Evolutionary conservation across 2,329 filamentous ascomycete species (phyloP), one percentile per base, ranked within the genome.

Genomic region (Cercospora citrullina): DNA sequence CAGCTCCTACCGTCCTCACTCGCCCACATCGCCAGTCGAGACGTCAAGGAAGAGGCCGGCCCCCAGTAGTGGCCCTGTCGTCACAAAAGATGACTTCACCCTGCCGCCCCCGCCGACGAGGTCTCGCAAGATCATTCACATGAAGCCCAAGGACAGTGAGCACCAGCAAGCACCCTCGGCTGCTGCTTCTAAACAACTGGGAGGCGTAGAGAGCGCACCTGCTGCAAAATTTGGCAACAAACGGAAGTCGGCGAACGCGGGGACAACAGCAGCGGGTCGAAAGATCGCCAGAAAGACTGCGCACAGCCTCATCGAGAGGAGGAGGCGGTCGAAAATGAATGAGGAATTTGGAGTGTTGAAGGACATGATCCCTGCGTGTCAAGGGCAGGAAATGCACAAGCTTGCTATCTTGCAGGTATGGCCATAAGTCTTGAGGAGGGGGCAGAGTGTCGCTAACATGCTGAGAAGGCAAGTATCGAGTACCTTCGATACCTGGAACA

Each of bases 271-370:
- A 1, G 93, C 94, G 0, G 93, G 93, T n/a, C 87, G 93, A 65
- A 98, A 97, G 83, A 96, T 95, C 73, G 94, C 95, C 5, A 87
- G 95, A 72, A 98, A 97, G 82, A 98, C 94, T 1, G 95, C 95
- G 10, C 95, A 99, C 77, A 97, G 93, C 76, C 81, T 98, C 72
- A 99, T 98, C 74, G 95, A 99, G 82, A 86, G 95, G 57, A 84
- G 94, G 67, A 84, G 95, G 74, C 86, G 95, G 70, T 96, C 92
- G 12, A 99, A 98, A 84, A 99, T 98, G 94, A 98, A 99, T 74
- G 94, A 98, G 79, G 95, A 98, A 81, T 98, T 98, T 81, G 91
- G 89, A 1, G 91, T 96, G 16, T 82, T 98, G 72, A 98, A 98
- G 81, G 87, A 90, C 75, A 93, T 99, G 91, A 96, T 98, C 66